These are phyloP conservation scores for Aspergillus piperis DNA, from an alignment of 2,329 filamentous ascomycete genomes.

Conservation along the genomic window DNA sequence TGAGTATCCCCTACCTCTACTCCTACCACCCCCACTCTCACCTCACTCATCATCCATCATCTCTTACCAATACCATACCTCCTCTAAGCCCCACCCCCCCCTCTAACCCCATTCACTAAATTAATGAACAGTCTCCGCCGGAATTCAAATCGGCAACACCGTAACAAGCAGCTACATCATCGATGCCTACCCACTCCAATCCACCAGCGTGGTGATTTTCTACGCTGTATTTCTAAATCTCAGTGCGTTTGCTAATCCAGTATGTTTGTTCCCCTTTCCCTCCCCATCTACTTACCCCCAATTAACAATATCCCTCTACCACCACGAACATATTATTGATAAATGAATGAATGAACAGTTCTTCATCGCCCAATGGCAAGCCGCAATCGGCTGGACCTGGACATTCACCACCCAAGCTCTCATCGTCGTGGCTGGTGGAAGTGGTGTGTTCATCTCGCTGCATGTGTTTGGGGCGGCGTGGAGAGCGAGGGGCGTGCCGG, in stretches of 20 bases:
- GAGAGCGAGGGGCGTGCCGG: slow-evolving; percentile 40
- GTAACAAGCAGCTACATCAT: slow-evolving; percentile 56
- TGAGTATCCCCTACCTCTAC: slow-evolving; percentile 31
- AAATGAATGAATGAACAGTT: slow-evolving; percentile 40
- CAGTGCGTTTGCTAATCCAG: slow-evolving; percentile 50
- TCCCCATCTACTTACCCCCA: too few relatives aligned
- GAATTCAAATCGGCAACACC: slow-evolving; percentile 60
- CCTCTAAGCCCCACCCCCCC: too few relatives aligned
- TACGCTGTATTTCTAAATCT: slow-evolving; percentile 58
- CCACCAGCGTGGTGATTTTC: slow-evolving; percentile 57
- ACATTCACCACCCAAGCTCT: slow-evolving; percentile 53
- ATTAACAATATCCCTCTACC: too few relatives aligned
- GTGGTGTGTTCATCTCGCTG: slow-evolving; percentile 41
- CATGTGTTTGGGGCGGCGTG: slow-evolving; percentile 46
- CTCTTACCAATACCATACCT: too few relatives aligned
- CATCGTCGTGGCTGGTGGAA: slow-evolving; percentile 45
- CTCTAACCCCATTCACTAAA: background rate
- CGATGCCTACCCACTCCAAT: slow-evolving; percentile 58
- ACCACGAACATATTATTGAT: too few relatives aligned
- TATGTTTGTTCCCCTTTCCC: slow-evolving; percentile 26
- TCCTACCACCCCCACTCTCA: too few relatives aligned
- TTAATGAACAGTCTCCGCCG: slow-evolving; percentile 49
- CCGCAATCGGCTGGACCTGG: slow-evolving; percentile 52
- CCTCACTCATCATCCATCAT: too few relatives aligned
- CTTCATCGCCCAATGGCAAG: slow-evolving; percentile 54